A percentile compares a stretch with the other conserved stretches of the same genome.
These are phyloP conservation scores for Hippophae rhamnoides DNA, from an alignment of 306 rosid genomes.

Conservation along the genomic window DNA sequence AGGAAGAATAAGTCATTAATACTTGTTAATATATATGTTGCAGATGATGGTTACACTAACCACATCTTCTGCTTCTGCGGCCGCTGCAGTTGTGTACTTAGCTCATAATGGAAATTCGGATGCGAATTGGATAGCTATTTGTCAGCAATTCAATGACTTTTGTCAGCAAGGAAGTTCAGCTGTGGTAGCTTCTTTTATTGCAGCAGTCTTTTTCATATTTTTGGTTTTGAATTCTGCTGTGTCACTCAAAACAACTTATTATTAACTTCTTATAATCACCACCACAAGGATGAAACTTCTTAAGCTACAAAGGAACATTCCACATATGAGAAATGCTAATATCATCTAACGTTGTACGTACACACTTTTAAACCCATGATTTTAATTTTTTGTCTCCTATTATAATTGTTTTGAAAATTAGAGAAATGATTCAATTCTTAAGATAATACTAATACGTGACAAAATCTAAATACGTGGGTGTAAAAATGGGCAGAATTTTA, in stretches of 20 bases:
- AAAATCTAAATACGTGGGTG: too few relatives aligned
- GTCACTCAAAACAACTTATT: slow-evolving; percentile 28
- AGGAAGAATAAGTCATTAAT: too few relatives aligned
- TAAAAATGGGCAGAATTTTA: too few relatives aligned
- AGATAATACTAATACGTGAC: too few relatives aligned
- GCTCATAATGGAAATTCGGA: slow-evolving; percentile 57
- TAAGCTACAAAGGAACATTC: too few relatives aligned
- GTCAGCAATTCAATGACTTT: slow-evolving; percentile 32
- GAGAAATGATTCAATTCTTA: too few relatives aligned
- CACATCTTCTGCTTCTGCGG: slow-evolving; percentile 38
- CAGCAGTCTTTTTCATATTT: slow-evolving; percentile 19
- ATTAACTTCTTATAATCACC: background rate
- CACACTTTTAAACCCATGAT: too few relatives aligned
- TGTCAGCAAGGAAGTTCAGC: slow-evolving; percentile 37
- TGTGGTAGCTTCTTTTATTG: slow-evolving; percentile 37
- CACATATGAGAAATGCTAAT: too few relatives aligned
- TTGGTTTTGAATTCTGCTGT: slow-evolving; percentile 37
- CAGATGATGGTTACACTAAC: slow-evolving; percentile 37
- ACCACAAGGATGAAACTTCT: too few relatives aligned
- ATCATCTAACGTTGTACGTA: too few relatives aligned
- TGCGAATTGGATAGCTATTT: slow-evolving; percentile 54
- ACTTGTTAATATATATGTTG: slow-evolving; percentile 1
- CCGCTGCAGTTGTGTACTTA: slow-evolving; percentile 42
- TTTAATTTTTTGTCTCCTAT: too few relatives aligned
- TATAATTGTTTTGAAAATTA: too few relatives aligned